These are phyloP conservation scores for Calonectria fujianensis DNA, from an alignment of 2,329 filamentous ascomycete species.

Conservation along the genomic window DNA sequence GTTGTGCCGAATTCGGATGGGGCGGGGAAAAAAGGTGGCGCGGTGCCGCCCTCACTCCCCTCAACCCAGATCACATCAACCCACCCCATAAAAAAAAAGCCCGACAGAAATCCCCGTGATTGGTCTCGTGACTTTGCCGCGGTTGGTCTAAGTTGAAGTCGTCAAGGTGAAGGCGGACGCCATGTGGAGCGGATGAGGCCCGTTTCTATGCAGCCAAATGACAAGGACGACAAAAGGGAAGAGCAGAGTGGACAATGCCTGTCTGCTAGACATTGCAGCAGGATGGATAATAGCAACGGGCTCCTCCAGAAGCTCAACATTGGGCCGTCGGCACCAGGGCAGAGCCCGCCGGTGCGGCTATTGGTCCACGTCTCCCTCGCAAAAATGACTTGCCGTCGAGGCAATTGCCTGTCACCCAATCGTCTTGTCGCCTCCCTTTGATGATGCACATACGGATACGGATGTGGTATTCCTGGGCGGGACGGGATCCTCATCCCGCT, in stretches of 20 bases:
- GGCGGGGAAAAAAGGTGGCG: conserved; percentile 13
- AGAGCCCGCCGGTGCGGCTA: conserved; percentile 32
- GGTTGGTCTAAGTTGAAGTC: neutral
- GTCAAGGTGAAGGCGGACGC: neutral
- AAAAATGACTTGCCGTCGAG: conserved; percentile 22
- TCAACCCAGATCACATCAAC: neutral
- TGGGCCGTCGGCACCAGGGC: conserved; percentile 5
- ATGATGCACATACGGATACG: conserved; percentile 20
- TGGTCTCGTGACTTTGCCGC: conserved; percentile 36
- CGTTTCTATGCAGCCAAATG: neutral
- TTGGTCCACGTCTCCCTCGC: conserved; percentile 32
- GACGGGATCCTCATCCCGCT: conserved; percentile 8
- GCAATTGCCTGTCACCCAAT: conserved; percentile 7
- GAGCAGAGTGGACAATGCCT: conserved; percentile 1
- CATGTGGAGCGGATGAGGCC: conserved; percentile 2
- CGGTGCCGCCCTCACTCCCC: neutral
- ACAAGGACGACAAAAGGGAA: no score
- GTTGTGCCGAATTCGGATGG: conserved; percentile 7
- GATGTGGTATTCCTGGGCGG: conserved; percentile 15
- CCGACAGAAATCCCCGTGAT: conserved; percentile 9
- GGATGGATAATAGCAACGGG: neutral
- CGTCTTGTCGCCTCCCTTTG: conserved; percentile 5
- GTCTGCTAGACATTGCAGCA: neutral
- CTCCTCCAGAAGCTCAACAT: neutral
- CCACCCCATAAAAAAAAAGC: neutral